Base-by-base conservation (phyloP, 176 grass and related monocot species). In the Alopecurus myosuroides region DNA sequence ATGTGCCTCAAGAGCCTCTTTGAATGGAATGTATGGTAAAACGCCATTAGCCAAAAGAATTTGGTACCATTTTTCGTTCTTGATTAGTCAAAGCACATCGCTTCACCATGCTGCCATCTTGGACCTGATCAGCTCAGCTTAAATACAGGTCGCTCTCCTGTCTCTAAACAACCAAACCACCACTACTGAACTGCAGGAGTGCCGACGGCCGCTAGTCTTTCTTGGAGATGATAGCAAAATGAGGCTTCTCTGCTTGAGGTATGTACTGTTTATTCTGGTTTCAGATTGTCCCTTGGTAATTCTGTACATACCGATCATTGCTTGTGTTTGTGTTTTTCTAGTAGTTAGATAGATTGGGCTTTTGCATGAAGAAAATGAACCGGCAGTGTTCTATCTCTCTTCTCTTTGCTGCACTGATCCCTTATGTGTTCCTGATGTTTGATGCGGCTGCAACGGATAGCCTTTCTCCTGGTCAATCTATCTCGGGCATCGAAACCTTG, bases 401-500 rank as follows among this genome's bases (percentile, higher is more conserved):
- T 67, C 23, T 73, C 53, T 50, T 11, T 76, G 72, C 64, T 44
- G 30, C 72, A 68, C 25, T 69, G 37, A 45, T 83, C 11, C 41
- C 19, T 56, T 69, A 9, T 34, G 1, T 42, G 34, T 33, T 77
- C 70, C 30, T 82, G 29, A 18, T 83, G 26, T 57, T 88, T 52
- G 29, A 65, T 64, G 39, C 40, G 45, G 20, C 1, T 70, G 56
- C 81, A 80, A 34, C 5, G 0, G 31, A 91, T 46, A 61, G 39
- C 28, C 74, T 88, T 75, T 33, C 77, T 69, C 56, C 75, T 57
- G 44, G 39, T 11, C 61, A 81, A 46, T 84, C 85, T 33, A 57
- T 91, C 70, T 25, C 10, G 22, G 68, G 60, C 17, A 81, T 49
- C 17, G 75, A 85, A 79, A 88, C 40, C 17, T 76, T 91, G 37